Percentiles rank a stretch among this genome's conserved stretches.
These are phyloP conservation scores for Ceriops zippeliana DNA, from an alignment of 345 rosid genomes.

Conservation along the genomic window DNA sequence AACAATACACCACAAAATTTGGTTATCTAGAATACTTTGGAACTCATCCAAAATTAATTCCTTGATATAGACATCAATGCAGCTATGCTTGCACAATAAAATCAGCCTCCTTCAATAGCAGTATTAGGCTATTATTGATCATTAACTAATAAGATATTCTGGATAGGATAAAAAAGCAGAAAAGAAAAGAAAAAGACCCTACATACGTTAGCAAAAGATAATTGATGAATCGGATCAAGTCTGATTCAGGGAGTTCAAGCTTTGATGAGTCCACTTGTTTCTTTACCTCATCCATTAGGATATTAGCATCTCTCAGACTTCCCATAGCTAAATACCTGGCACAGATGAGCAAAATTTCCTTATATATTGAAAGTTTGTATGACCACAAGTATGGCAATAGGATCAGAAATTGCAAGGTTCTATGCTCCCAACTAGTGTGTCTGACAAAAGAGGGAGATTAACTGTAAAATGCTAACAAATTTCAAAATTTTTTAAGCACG, in stretches of 20 bases:
- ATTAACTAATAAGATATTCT: not conserved
- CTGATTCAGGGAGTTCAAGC: constrained; percentile 56
- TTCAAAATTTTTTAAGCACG: constrained; percentile 6
- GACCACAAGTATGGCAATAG: not conserved
- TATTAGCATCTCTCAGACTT: constrained; percentile 75
- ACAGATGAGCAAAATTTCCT: constrained; percentile 13
- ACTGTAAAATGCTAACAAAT: not conserved
- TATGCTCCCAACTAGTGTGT: not conserved
- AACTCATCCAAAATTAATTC: not conserved
- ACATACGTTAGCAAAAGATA: constrained; percentile 77
- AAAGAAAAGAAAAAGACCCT: not conserved
- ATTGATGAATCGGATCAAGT: constrained; percentile 53
- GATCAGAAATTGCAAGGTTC: constrained; percentile 6
- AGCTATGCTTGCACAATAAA: not conserved
- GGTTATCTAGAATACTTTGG: not conserved
- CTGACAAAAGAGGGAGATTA: not conserved
- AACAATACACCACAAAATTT: not conserved
- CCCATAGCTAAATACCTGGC: constrained; percentile 81
- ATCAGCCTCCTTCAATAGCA: not conserved
- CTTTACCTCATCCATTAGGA: constrained; percentile 70
- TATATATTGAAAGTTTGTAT: not conserved
- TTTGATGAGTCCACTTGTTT: constrained; percentile 53
- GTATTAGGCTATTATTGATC: no score
- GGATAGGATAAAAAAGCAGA: not conserved
- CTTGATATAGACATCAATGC: no score